phyloP scores from a whole-genome alignment of 1,284 basidiomycete genomes.

The Exsudoporus floridanus region DNA sequence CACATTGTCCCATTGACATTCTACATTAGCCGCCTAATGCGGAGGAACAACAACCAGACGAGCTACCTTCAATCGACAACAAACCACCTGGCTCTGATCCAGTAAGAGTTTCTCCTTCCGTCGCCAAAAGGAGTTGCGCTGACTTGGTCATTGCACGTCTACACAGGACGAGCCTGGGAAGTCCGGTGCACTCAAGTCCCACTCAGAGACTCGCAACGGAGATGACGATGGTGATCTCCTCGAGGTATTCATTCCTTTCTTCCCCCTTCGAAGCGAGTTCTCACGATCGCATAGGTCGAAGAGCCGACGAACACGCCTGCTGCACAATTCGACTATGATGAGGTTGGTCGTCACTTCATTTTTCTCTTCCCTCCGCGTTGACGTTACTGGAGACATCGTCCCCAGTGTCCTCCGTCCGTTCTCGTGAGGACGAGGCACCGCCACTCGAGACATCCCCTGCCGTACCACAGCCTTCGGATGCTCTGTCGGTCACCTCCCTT shows the following conservation, averaged over 20 bases:
- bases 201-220: too few relatives aligned
- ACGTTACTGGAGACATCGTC: background rate
- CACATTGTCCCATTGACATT: background rate
- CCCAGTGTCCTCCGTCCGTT: background rate
- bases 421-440: background rate
- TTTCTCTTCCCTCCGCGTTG: background rate
- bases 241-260: background rate
- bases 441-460: too few relatives aligned
- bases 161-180: too few relatives aligned
- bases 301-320: background rate
- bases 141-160: background rate
- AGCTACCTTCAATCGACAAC: too few relatives aligned
- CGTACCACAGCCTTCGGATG: background rate
- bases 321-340: background rate
- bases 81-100: background rate
- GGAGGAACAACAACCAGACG: background rate
- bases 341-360: background rate
- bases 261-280: background rate
- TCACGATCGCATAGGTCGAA: background rate
- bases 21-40: background rate
- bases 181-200: too few relatives aligned
- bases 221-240: background rate
- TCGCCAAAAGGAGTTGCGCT: background rate
- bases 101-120: background rate
- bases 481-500: background rate